Evolutionary conservation across 352 stramenopile genomes (phyloP).

Genomic region (Albugo candida): DNA sequence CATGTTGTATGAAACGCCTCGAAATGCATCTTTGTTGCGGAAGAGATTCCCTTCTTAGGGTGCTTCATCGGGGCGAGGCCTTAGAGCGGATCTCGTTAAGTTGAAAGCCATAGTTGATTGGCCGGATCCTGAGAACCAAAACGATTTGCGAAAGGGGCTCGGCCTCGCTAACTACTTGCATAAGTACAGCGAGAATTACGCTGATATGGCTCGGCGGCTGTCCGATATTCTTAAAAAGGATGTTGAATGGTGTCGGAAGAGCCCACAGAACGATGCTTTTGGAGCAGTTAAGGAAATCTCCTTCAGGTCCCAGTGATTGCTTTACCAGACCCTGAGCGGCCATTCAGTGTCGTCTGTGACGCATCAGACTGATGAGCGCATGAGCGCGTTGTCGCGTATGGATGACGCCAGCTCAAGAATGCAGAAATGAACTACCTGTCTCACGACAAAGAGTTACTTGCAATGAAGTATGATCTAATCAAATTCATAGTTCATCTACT

Average conservation of each 20-base stretch:
- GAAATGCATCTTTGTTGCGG: slow-evolving; percentile 1
- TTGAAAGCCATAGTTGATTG: background rate
- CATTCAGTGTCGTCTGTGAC: no score
- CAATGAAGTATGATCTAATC: no score
- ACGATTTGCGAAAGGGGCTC: slow-evolving; percentile 4
- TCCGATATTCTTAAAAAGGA: slow-evolving; percentile 9
- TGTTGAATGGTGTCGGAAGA: background rate
- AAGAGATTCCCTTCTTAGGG: no score
- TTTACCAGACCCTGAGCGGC: no score
- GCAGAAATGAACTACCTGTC: slow-evolving; percentile 12
- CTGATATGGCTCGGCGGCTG: slow-evolving; percentile 1
- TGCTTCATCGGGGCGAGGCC: background rate
- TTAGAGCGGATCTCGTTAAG: background rate
- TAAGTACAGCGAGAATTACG: no score
- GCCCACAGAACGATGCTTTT: slow-evolving; percentile 3
- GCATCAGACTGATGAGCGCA: slow-evolving; percentile 1
- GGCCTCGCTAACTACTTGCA: slow-evolving; percentile 6
- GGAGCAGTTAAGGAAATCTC: slow-evolving; percentile 7
- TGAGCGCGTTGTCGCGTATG: slow-evolving; percentile 10
- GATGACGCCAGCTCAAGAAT: slow-evolving; percentile 9
- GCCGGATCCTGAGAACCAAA: background rate
- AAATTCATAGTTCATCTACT: no score
- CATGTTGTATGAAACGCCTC: background rate
- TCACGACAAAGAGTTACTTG: slow-evolving; percentile 11
- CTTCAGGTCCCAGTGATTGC: background rate